A percentile compares a stretch with the other conserved stretches of the same genome.
These are phyloP conservation scores for Lactarius pseudohatsudake DNA, from an alignment of 768 basidiomycete species.

Conservation along the genomic window DNA sequence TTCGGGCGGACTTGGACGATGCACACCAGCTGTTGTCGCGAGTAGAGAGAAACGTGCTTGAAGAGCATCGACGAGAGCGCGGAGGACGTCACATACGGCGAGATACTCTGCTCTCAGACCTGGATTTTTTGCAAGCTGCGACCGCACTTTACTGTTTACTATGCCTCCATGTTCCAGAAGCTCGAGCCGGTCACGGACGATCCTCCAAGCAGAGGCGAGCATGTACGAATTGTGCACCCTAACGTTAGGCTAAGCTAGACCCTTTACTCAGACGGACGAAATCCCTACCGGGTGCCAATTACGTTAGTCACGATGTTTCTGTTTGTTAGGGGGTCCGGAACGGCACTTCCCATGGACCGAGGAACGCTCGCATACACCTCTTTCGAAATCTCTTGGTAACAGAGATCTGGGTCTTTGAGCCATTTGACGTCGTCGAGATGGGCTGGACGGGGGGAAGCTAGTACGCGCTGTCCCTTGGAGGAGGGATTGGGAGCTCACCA, in stretches of 20 bases:
- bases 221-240: slow-evolving; percentile 83
- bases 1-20: slow-evolving; percentile 24
- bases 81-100: slow-evolving; percentile 61
- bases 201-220: slow-evolving; percentile 80
- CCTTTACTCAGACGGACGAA: slow-evolving; percentile 3
- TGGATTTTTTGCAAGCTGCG: slow-evolving; percentile 51
- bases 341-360: slow-evolving; percentile 17
- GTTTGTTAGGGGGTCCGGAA: slow-evolving; percentile 18
- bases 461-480: not conserved
- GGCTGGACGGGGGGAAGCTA: slow-evolving; percentile 37
- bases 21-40: slow-evolving; percentile 68
- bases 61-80: slow-evolving; percentile 54
- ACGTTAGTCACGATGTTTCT: slow-evolving; percentile 24
- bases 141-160: slow-evolving; percentile 51
- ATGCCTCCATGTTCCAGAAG: slow-evolving; percentile 56
- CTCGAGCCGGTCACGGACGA: slow-evolving; percentile 59
- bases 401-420: slow-evolving; percentile 65
- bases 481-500: slow-evolving; percentile 43
- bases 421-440: slow-evolving; percentile 69
- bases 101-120: slow-evolving; percentile 60
- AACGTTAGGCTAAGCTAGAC: slow-evolving; percentile 15
- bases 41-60: slow-evolving; percentile 68
- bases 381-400: slow-evolving; percentile 53
- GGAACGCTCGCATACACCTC: slow-evolving; percentile 57
- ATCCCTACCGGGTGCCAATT: slow-evolving; percentile 30